Percentiles rank a stretch among this genome's conserved stretches.
Evolutionary conservation across 1,284 basidiomycete genomes (phyloP).

Genomic region (Porogramme epimiltina): DNA sequence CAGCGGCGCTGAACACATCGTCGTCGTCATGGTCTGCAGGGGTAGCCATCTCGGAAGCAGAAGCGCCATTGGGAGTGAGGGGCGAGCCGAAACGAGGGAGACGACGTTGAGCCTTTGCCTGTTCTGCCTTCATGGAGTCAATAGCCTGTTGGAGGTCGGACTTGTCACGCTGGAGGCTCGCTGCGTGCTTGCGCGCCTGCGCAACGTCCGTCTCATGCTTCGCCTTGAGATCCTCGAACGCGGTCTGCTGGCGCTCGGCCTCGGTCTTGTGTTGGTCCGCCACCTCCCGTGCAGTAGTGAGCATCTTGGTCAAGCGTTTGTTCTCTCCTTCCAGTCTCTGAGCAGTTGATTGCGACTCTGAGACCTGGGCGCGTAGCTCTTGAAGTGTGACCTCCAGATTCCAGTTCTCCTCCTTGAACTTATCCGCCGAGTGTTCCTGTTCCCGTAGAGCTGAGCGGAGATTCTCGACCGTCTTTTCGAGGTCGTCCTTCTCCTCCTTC

Average conservation of each 20-base stretch:
- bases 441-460: slow-evolving; percentile 69
- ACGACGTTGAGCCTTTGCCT: slow-evolving; percentile 58
- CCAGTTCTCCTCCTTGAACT: slow-evolving; percentile 98
- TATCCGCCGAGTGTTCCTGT: slow-evolving; percentile 72
- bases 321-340: slow-evolving; percentile 83
- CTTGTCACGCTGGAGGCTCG: slow-evolving; percentile 89
- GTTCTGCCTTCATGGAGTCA: slow-evolving; percentile 73
- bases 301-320: slow-evolving; percentile 76
- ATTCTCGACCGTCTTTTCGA: slow-evolving; percentile 75
- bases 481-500: slow-evolving; percentile 85
- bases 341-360: slow-evolving; percentile 65
- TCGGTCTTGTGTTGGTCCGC: slow-evolving; percentile 89
- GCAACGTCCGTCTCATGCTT: slow-evolving; percentile 95
- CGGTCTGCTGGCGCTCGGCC: slow-evolving; percentile 69
- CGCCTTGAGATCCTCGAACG: slow-evolving; percentile 77
- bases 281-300: slow-evolving; percentile 75
- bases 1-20: slow-evolving; percentile 67
- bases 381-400: slow-evolving; percentile 94
- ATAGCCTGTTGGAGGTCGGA: slow-evolving; percentile 85
- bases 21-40: slow-evolving; percentile 64
- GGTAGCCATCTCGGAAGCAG: slow-evolving; percentile 53
- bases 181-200: slow-evolving; percentile 84
- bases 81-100: slow-evolving; percentile 70
- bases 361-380: slow-evolving; percentile 76
- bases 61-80: slow-evolving; percentile 59